Evolutionary conservation across 768 basidiomycete genomes (phyloP), one percentile per base, ranked within the genome.

Genomic region (Porphyrellus cyaneotinctus): DNA sequence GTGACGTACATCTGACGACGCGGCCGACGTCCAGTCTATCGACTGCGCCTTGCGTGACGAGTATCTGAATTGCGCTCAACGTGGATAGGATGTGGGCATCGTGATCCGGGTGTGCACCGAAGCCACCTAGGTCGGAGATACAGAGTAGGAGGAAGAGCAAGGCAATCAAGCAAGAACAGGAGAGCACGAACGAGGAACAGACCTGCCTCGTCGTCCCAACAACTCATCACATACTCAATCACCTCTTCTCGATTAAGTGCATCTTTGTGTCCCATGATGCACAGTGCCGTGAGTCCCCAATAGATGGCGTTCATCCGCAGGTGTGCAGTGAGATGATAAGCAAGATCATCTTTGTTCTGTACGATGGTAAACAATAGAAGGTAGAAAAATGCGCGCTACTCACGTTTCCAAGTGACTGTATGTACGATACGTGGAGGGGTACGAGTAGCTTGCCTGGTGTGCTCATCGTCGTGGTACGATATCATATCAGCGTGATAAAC

Each of bases 261-360:
- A 44, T 94, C 87, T 49, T 82, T 74, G 41, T 79, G 80, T 1
- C 78, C 81, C 85, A 98, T 88, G 42, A 93, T 75, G 33, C 79
- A 88, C 3, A 95, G 73, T 0, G 97, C 93, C 0, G 88, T 92
- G 36, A 94, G 74, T 9, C 93, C 97, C 97, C 97, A 99, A 70
- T 97, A 99, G 9, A 98, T 77, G 2, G 94, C 95, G 68, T 97
- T 98, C 71, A 99, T 76, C 8, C 95, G 88, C 8, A 98, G 79
- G 70, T 99, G 97, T 13, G 93, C 78, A 0, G 95, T 95, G 18
- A 95, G 77, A 67, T 95, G 91, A 71, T 95, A 95, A 2, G 80
- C 77, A 17, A 97, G 78, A 58, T 93, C 91, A 74, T 91, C 83
- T 52, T 87, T 86, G 70, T 75, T 85, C 89, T 89, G 62, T n/a